Base-by-base conservation (phyloP, 1,284 basidiomycete species). In the Trametes hirsuta region DNA sequence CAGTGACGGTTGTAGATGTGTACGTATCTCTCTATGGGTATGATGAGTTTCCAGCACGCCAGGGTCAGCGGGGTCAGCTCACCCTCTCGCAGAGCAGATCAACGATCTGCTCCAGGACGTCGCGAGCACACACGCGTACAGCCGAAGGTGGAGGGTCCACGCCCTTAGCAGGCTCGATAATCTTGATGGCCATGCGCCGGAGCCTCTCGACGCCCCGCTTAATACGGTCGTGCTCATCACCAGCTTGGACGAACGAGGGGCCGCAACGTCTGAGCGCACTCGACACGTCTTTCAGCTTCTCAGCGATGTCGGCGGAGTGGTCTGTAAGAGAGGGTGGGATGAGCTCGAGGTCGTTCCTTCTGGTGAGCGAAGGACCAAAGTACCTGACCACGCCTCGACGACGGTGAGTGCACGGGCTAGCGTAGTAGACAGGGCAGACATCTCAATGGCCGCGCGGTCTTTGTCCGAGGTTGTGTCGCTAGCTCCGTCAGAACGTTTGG, bases 131-230 rank as follows among this genome's bases (percentile, higher is more conserved):
- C 21, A 56, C 55, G 21, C 55, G 56, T 37, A 65, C 61, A 34
- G 62, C 54, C n/a, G 30, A 8, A 30, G 41, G 49, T 59, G 64
- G 58, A 5, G 45, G 37, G 10, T 40, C 34, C 34, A 25, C 22
- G 1, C 61, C 54, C 9, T 53, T 14, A 4, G 68, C 14, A 3
- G 62, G 62, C 46, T 85, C 85, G n/a, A 87, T 53, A 14, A 76
- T 62, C 54, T 79, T 82, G 24, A 83, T 66, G 8, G 76, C 75
- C 10, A 74, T 72, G 46, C 85, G 79, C 24, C 87, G 78, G n/a
- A 86, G 67, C 56, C 83, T 78, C 67, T 89, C 88, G 11, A 90
- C 61, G 0, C 84, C 81, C 30, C 87, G 79, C 48, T 83, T 81
- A 14, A 87, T 72, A 69, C 87, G 88, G 22, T 76, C 77, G 58